phyloP scores from a whole-genome alignment of 192 early-diverging fungal genomes.

The Coemansia sp. region DNA sequence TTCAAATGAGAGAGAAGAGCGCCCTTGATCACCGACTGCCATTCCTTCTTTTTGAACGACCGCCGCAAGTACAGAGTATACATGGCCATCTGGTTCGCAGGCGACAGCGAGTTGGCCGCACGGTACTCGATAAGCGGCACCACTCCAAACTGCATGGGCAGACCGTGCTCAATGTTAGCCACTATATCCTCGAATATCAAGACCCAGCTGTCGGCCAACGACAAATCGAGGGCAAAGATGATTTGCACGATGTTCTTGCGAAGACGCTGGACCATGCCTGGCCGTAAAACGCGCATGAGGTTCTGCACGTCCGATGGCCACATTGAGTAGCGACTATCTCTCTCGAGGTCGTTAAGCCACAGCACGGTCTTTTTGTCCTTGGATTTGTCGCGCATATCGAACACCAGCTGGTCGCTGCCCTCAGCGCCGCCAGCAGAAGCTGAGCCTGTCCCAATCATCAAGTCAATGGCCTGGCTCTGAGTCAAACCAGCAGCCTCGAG shows the following conservation, averaged over 20 bases:
- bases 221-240: conserved; percentile 75
- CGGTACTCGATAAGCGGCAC: conserved; percentile 61
- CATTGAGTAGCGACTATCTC: conserved; percentile 68
- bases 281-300: conserved; percentile 61
- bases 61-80: conserved; percentile 41
- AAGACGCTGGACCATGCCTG: conserved; percentile 73
- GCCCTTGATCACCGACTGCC: conserved; percentile 27
- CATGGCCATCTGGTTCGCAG: conserved; percentile 32
- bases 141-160: conserved; percentile 88
- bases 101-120: conserved; percentile 20
- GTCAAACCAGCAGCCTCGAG: conserved; percentile 51
- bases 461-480: conserved; percentile 22
- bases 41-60: conserved; percentile 32
- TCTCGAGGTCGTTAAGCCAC: conserved; percentile 94
- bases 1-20: conserved; percentile 22
- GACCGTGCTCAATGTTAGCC: conserved; percentile 62
- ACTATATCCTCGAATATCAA: conserved; percentile 62
- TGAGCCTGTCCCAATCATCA: conserved; percentile 14
- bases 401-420: conserved; percentile 43
- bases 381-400: conserved; percentile 75
- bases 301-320: conserved; percentile 63
- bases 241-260: conserved; percentile 77
- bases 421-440: background rate
- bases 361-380: conserved; percentile 55
- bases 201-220: conserved; percentile 55